Conservation (phyloP, 495 filamentous ascomycete species). For the Lasiosphaeria hispida region DNA sequence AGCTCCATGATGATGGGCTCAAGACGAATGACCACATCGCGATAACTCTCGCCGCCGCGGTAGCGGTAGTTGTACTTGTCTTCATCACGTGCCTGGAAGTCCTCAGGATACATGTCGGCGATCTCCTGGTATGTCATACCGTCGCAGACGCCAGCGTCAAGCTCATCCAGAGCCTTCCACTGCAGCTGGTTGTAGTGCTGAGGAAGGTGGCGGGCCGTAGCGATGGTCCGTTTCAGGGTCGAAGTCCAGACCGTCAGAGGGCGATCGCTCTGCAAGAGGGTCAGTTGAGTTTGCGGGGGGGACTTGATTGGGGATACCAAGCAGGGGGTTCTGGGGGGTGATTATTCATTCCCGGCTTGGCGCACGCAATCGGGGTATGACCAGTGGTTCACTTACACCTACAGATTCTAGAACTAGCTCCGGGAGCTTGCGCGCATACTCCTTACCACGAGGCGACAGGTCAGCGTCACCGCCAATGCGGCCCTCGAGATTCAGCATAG, state of each 20-base stretch:
- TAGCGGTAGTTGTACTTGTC: conserved; percentile 99
- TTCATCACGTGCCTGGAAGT: conserved; percentile 90
- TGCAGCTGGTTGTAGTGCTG: conserved; percentile 81
- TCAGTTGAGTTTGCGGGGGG: conserved; percentile 16
- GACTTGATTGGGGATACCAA: neutral
- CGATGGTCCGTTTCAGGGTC: conserved; percentile 87
- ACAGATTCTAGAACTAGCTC: conserved; percentile 77
- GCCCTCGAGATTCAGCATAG: conserved; percentile 81
- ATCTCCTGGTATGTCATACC: conserved; percentile 93
- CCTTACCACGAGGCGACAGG: conserved; percentile 80
- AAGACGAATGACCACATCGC: conserved; percentile 94
- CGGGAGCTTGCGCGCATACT: conserved; percentile 80
- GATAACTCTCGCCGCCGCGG: conserved; percentile 92
- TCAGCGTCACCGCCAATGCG: conserved; percentile 89
- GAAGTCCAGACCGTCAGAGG: conserved; percentile 96
- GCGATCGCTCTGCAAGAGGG: conserved; percentile 51
- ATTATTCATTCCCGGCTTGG: conserved; percentile 17
- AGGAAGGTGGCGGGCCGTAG: conserved; percentile 79
- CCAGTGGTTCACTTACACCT: conserved; percentile 48
- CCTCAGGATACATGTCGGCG: conserved; percentile 83
- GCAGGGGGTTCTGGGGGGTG: conserved; percentile 1
- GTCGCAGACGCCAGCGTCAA: conserved; percentile 95
- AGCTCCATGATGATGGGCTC: conserved; percentile 99
- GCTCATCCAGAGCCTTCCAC: conserved; percentile 98
- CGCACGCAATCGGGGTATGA: conserved; percentile 7